Percentiles rank a stretch among this genome's conserved stretches.
These are phyloP conservation scores for Desmodesmus armatus DNA, from an alignment of 139 green algal genomes.

Conservation along the genomic window DNA sequence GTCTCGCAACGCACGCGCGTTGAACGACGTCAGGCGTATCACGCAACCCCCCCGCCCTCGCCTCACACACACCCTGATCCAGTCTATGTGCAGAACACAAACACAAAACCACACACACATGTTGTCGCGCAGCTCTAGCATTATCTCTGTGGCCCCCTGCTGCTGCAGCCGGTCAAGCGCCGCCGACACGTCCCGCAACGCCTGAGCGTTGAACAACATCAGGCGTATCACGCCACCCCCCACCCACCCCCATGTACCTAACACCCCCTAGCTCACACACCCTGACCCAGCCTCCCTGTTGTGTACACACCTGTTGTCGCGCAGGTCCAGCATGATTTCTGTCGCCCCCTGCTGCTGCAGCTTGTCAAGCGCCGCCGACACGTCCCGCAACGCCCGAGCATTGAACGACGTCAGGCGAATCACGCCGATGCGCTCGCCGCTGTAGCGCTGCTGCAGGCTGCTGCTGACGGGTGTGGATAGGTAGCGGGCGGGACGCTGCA, in stretches of 20 bases:
- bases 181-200: constrained; percentile 75
- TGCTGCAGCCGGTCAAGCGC: constrained; percentile 73
- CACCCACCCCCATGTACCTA: too few species aligned
- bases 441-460: constrained; percentile 41
- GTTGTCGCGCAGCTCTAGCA: constrained; percentile 97
- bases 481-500: constrained; percentile 59
- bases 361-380: constrained; percentile 70
- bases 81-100: too few species aligned
- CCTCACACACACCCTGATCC: too few species aligned
- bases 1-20: constrained; percentile 80
- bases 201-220: constrained; percentile 82
- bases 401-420: constrained; percentile 85
- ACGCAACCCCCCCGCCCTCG: too few species aligned
- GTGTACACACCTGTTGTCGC: constrained; percentile 89
- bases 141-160: constrained; percentile 62
- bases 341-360: constrained; percentile 60
- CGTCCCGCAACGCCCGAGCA: constrained; percentile 77
- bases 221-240: constrained; percentile 76
- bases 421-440: constrained; percentile 57
- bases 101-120: too few species aligned
- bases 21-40: constrained; percentile 82
- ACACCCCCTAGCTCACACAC: too few species aligned
- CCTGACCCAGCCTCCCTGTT: too few species aligned
- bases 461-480: constrained; percentile 57
- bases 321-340: constrained; percentile 91